Base-by-base conservation (phyloP, 768 basidiomycete species). In the Lactarius evosmus region DNA sequence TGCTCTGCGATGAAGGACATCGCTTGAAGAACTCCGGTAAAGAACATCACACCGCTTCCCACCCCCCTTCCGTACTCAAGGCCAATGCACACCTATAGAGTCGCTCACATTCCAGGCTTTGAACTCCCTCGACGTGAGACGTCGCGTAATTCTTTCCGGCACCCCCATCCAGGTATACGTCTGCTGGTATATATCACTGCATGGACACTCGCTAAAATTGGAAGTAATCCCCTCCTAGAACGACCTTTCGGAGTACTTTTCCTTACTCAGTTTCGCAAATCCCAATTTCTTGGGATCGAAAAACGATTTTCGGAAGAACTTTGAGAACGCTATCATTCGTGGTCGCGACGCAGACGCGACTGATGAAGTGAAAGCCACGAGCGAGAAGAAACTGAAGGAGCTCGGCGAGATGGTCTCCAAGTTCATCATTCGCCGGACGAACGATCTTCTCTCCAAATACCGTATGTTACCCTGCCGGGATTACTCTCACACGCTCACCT, bases 1-100 rank as follows among this genome's bases (percentile, higher is more conserved):
- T 99, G n/a, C 83, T 99, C 33, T 96, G 94, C 66, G 96, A 99
- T 70, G 96, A 99, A 78, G 96, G 96, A 4, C 96, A 99, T 78
- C 81, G 96, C 56, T 78, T 99, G 63, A 99, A 99, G 78, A 99
- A 99, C 72, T 91, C 91, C 53, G 91, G 95, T 91, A 67, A n/a
- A 6, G 25, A 29, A 55, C 5, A 58, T 79, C 76, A 59, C 56
- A 56, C n/a, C 60, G 25, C 19, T 29, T 29, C 33, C 36, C 25
- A 22, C 29, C 60, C 44, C 62, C 40, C 12, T 58, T 56, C 7
- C 27, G 54, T 60, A 32, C 36, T 54, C 46, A 32, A 55, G 22
- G 8, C 1, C 17, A 38, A 29, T 7, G 12, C 34, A 30, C 27
- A 25, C 40, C 38, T 40, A 29, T 72, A 93, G 95, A 96, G 50